Base-by-base conservation (phyloP, 805 yeast genomes). In the Candida khao-thaluensis region DNA sequence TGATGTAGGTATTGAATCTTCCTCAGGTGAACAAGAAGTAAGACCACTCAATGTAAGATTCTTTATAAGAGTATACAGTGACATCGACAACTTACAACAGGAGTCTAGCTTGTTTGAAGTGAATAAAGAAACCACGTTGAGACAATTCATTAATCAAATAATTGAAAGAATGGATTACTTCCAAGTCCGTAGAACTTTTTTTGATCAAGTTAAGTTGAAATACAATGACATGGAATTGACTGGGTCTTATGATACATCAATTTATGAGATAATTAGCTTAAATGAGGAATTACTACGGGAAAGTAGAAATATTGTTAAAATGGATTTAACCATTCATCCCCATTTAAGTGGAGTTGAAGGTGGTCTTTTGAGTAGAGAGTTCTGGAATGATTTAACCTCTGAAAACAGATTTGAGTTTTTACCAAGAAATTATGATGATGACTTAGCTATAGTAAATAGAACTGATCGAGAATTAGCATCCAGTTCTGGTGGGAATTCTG, bases 351-450 rank as follows among this genome's bases (percentile, higher is more conserved):
- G 55, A 1, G 45, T 46, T 17, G 51, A 44, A 37, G 56, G 56
- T 12, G 60, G 62, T 9, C 48, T 59, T 7, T 47, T 59, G 16
- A 57, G 60, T 31, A 35, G 60, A 17, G 45, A 51, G 7, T 59
- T 59, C 29, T 54, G 48, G 52, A 42, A 48, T 30, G 64, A 59
- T 30, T 33, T 59, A 12, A 42, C 51, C 9, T 43, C 56, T 1
- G 31, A 43, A 11, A 35, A 46, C 22, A 35, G 60, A 27, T 55
- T 58, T 42, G 50, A 56, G 14, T 56, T 57, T 32, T 29, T 47
- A 15, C 61, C 62, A 3, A 24, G 28, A 14, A 30, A 27, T 12
- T 28, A 18, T 27, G 38, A 33, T 22, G 32, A 30, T 14, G 43
- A 35, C 12, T 30, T 40, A 21, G n/a, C 24, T 15, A 18, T 22